Percentiles rank a stretch among this genome's conserved stretches.
These are phyloP conservation scores for Lichtheimia ornata DNA, from an alignment of 371 early-diverging fungal species.

Conservation along the genomic window DNA sequence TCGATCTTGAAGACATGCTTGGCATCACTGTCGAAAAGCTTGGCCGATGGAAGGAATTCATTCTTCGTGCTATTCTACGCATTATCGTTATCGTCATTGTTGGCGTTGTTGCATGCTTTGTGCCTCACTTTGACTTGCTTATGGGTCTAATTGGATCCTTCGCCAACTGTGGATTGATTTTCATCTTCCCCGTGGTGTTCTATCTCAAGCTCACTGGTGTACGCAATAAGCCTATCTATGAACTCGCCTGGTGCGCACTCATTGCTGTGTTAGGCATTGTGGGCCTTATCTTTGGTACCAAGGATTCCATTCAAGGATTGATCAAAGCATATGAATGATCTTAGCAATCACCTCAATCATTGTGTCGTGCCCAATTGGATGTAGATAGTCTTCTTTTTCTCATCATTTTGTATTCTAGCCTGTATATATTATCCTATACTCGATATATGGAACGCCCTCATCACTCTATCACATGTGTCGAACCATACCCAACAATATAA, in stretches of 20 bases:
- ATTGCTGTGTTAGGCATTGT: conserved; percentile 67
- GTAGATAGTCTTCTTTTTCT: background rate
- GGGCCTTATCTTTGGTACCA: conserved; percentile 76
- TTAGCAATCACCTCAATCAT: too few species aligned
- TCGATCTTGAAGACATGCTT: conserved; percentile 70
- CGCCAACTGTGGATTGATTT: conserved; percentile 76
- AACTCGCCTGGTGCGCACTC: conserved; percentile 58
- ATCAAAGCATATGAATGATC: conserved; percentile 37
- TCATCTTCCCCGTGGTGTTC: conserved; percentile 82
- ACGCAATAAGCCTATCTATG: conserved; percentile 53
- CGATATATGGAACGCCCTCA: background rate
- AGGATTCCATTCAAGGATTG: conserved; percentile 63
- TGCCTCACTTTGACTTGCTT: conserved; percentile 79
- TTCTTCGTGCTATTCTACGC: conserved; percentile 59
- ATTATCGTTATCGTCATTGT: conserved; percentile 46
- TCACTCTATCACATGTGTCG: too few species aligned
- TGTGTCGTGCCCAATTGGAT: too few species aligned
- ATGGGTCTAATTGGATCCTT: conserved; percentile 86
- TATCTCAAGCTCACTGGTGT: conserved; percentile 75
- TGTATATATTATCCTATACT: background rate
- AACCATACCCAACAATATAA: background rate
- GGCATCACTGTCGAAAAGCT: conserved; percentile 56
- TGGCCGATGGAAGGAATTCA: conserved; percentile 52
- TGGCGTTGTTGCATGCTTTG: conserved; percentile 60
- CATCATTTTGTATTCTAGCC: background rate